Evolutionary conservation across 2,329 filamentous ascomycete species (phyloP), one percentile per base, ranked within the genome.

Genomic region (Colletotrichum sp.): DNA sequence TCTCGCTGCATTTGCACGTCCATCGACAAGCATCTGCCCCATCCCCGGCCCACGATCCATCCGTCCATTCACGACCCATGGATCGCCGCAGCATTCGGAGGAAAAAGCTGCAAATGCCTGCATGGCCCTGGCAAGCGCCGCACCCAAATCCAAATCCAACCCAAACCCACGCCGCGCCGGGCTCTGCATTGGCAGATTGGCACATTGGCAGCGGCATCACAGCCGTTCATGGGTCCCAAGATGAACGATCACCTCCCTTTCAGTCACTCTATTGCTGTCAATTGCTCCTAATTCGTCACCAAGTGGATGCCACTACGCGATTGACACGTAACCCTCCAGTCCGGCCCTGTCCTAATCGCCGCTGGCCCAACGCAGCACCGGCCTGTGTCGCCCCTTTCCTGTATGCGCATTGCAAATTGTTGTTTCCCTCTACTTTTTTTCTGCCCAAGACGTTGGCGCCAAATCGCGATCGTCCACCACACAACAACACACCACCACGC

Each of bases 281-380:
- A 73, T 24, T 63, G 24, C 63, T 43, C 64, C 63, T 55, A 73
- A 65, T 75, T 72, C 73, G 73, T 75, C 73, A 73, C 57, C 24
- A 32, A 21, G 73, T 75, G 73, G 70, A 52, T 68, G 70, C 63
- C 58, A 55, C 73, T 75, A 75, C 73, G 64, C 73, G 63, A 69
- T 34, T 48, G 70, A 73, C 73, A 75, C 73, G 73, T 75, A 75
- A 75, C 68, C 70, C 16, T 32, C 61, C 61, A 73, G 64, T 61
- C 57, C 34, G 26, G 55, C 28, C 63, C 38, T 55, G 61, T 66
- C 28, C 36, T 66, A 66, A 55, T 66, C 68, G n/a, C 21, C 58
- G 32, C 55, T 30, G 21, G 34, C 61, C 26, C 48, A 34, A 28
- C n/a, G n/a, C 30, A 26, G 21, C 64, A 63, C n/a, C 36, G 21